A percentile compares a stretch with the other conserved stretches of the same genome.
phyloP scores from a whole-genome alignment of 2,329 filamentous ascomycete genomes.

The Fusarium euwallaceae region DNA sequence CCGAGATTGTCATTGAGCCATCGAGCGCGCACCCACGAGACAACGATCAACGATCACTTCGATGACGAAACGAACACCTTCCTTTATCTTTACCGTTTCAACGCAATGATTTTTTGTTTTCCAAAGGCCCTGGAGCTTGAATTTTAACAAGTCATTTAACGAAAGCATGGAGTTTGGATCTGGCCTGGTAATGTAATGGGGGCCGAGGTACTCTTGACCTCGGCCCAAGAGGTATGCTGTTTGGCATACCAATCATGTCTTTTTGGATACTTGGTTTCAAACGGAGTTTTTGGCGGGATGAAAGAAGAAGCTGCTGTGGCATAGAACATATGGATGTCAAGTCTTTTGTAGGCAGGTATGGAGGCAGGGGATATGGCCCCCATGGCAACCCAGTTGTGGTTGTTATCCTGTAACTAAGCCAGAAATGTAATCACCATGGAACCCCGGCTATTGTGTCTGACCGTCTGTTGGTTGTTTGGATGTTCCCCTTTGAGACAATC shows the following conservation, averaged over 20 bases:
- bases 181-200: constrained; percentile 22
- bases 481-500: background rate
- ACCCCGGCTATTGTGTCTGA: background rate
- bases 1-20: constrained; percentile 72
- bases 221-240: constrained; percentile 9
- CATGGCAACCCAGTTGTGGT: background rate
- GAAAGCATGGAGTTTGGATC: constrained; percentile 46
- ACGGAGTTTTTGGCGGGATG: constrained; percentile 5
- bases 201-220: constrained; percentile 17
- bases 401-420: constrained; percentile 5
- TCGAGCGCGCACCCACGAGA: constrained; percentile 51
- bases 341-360: background rate
- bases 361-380: background rate
- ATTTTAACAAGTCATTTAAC: constrained; percentile 23
- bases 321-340: constrained; percentile 5
- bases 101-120: constrained; percentile 1
- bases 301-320: constrained; percentile 6
- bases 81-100: constrained; percentile 1
- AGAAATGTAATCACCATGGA: background rate
- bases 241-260: constrained; percentile 8
- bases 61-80: constrained; percentile 22
- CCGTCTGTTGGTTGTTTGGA: constrained; percentile 1
- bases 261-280: constrained; percentile 1
- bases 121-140: constrained; percentile 1
- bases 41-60: constrained; percentile 25